Conservation (phyloP, 1,139 yeast species). For the Magnusiomyces clavatus region DNA sequence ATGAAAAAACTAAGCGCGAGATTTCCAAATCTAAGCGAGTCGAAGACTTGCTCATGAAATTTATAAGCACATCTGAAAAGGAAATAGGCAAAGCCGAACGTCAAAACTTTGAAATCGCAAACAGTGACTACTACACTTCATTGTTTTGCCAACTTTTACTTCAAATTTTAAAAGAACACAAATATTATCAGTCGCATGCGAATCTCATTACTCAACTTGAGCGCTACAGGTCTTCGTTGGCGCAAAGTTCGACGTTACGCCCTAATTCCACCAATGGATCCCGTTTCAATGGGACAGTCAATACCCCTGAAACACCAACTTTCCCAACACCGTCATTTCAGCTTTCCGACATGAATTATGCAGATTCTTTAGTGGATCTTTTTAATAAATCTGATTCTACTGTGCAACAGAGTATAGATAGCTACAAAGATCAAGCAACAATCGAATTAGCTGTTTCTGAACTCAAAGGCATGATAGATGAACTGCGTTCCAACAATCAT, state of each 20-base stretch:
- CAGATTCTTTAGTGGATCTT: constrained; percentile 20
- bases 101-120: constrained; percentile 27
- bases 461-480: constrained; percentile 36
- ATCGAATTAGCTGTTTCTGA: constrained; percentile 43
- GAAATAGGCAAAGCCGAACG: constrained; percentile 48
- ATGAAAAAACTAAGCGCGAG: constrained; percentile 11
- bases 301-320: constrained; percentile 7
- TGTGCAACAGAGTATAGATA: constrained; percentile 23
- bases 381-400: constrained; percentile 23
- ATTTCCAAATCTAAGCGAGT: constrained; percentile 40
- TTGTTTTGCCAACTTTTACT: constrained; percentile 51
- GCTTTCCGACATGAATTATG: constrained; percentile 24
- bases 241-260: constrained; percentile 10
- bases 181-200: constrained; percentile 21
- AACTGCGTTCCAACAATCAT: constrained; percentile 39
- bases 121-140: constrained; percentile 48
- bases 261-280: constrained; percentile 8
- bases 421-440: constrained; percentile 36
- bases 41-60: constrained; percentile 59
- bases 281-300: constrained; percentile 3
- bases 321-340: constrained; percentile 27
- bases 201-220: constrained; percentile 28
- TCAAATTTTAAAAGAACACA: constrained; percentile 36
- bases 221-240: constrained; percentile 21
- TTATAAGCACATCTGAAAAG: constrained; percentile 56